Percentiles rank a stretch among this genome's conserved stretches.
Evolutionary conservation across 225 moss, liverwort and hornwort genomes (phyloP).

Genomic region (Bryoerythrophyllum caledonicum): DNA sequence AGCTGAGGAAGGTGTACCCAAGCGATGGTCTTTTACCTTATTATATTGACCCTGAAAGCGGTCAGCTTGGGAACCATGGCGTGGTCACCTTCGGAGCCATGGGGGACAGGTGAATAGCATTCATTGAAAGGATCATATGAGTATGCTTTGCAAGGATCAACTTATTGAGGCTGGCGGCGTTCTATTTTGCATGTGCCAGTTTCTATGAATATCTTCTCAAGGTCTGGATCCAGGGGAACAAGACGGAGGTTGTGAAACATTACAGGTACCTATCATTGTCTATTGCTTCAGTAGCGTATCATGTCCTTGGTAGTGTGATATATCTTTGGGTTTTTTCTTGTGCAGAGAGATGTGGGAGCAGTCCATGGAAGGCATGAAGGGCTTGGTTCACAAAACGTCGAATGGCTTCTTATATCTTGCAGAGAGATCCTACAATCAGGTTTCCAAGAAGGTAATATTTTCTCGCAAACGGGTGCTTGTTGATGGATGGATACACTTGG

Average conservation of each 20-base stretch:
- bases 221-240: conserved; percentile 79
- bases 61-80: conserved; percentile 41
- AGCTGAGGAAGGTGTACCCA: conserved; percentile 65
- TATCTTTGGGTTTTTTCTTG: neutral
- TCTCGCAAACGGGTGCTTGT: no score
- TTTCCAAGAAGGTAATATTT: conserved; percentile 34
- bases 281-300: neutral
- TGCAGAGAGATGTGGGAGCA: conserved; percentile 88
- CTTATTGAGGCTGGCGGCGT: neutral
- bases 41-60: conserved; percentile 58
- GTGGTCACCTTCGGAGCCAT: conserved; percentile 77
- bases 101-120: conserved; percentile 63
- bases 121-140: neutral
- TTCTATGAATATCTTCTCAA: conserved; percentile 86
- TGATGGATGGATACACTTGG: neutral
- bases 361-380: conserved; percentile 78
- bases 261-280: conserved; percentile 44
- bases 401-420: conserved; percentile 65
- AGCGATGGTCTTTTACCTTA: conserved; percentile 70
- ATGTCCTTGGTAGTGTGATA: neutral
- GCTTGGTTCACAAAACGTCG: conserved; percentile 56
- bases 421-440: conserved; percentile 39
- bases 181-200: conserved; percentile 37
- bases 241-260: conserved; percentile 73
- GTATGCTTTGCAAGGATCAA: conserved; percentile 8